These are phyloP conservation scores for Rhodotorula sp. DNA, from an alignment of 1,284 basidiomycete species.

Conservation along the genomic window DNA sequence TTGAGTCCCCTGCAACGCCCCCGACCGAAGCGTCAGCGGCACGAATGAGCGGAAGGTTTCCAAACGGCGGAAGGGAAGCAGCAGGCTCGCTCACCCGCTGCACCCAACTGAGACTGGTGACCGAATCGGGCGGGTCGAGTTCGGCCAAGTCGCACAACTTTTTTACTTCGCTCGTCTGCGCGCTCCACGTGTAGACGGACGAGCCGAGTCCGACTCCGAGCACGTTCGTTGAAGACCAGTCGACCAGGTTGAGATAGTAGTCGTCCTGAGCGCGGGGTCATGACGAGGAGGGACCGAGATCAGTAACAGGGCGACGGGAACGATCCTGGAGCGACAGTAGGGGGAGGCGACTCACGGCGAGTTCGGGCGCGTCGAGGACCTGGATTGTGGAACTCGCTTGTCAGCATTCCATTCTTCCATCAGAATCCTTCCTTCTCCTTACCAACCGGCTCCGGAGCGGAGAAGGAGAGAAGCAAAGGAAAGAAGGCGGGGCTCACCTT, in stretches of 20 bases:
- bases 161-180: slow-evolving; percentile 85
- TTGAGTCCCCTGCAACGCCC: slow-evolving; percentile 64
- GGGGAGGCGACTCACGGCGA: slow-evolving; percentile 55
- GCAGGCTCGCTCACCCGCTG: slow-evolving; percentile 63
- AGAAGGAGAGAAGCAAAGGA: background rate
- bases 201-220: slow-evolving; percentile 88
- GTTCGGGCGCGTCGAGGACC: slow-evolving; percentile 89
- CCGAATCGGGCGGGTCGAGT: slow-evolving; percentile 55
- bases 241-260: slow-evolving; percentile 96
- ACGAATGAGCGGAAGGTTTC: background rate
- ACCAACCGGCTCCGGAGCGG: no score
- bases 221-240: slow-evolving; percentile 94
- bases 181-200: slow-evolving; percentile 96
- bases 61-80: background rate
- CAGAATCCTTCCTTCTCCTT: no score
- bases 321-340: no score
- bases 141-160: slow-evolving; percentile 80
- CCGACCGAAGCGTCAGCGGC: background rate
- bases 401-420: no score
- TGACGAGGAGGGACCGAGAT: background rate
- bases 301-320: background rate
- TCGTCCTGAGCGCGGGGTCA: slow-evolving; percentile 63
- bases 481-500: slow-evolving; percentile 56
- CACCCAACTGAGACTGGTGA: slow-evolving; percentile 89
- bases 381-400: background rate